Evolutionary conservation across 2,329 filamentous ascomycete genomes (phyloP).

Genomic region (Stagonosporopsis cucurbitacearum): DNA sequence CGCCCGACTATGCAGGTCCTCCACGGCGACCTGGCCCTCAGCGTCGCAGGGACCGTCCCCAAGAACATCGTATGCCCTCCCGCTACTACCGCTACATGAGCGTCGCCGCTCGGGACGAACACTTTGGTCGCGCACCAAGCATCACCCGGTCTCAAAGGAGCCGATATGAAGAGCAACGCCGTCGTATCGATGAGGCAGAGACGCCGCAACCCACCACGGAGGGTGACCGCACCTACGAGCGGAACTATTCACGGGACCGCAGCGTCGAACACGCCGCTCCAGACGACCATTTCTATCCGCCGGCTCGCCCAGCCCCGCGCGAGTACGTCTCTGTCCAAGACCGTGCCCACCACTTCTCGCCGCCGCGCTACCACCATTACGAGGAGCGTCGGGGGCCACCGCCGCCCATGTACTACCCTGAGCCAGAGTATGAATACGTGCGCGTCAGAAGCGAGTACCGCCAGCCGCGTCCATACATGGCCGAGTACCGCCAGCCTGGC

Average conservation of each 20-base stretch:
- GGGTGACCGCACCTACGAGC: constrained; percentile 30
- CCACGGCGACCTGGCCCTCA: constrained; percentile 37
- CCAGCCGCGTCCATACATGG: constrained; percentile 27
- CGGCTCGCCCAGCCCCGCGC: constrained; percentile 28
- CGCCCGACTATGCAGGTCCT: constrained; percentile 33
- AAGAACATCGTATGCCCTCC: constrained; percentile 42
- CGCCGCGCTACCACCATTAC: constrained; percentile 38
- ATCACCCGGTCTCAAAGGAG: constrained; percentile 45
- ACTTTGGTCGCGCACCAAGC: constrained; percentile 43
- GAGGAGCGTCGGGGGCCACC: constrained; percentile 35
- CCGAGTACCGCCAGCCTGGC: constrained; percentile 23
- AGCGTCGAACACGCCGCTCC: constrained; percentile 39
- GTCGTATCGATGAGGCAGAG: constrained; percentile 46
- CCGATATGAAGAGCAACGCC: constrained; percentile 46
- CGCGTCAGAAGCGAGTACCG: constrained; percentile 39
- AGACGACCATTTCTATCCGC: constrained; percentile 35
- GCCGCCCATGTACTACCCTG: constrained; percentile 41
- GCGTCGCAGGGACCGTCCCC: constrained; percentile 41
- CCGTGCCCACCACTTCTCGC: constrained; percentile 37
- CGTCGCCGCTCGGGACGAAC: constrained; percentile 42
- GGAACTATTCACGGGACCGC: constrained; percentile 40
- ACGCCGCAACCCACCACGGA: constrained; percentile 43
- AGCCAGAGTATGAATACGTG: constrained; percentile 43
- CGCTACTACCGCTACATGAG: constrained; percentile 48
- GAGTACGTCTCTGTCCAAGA: constrained; percentile 47